These are phyloP conservation scores for Trypanosoma scelopori DNA, from an alignment of 208 protist genomes.

Conservation along the genomic window DNA sequence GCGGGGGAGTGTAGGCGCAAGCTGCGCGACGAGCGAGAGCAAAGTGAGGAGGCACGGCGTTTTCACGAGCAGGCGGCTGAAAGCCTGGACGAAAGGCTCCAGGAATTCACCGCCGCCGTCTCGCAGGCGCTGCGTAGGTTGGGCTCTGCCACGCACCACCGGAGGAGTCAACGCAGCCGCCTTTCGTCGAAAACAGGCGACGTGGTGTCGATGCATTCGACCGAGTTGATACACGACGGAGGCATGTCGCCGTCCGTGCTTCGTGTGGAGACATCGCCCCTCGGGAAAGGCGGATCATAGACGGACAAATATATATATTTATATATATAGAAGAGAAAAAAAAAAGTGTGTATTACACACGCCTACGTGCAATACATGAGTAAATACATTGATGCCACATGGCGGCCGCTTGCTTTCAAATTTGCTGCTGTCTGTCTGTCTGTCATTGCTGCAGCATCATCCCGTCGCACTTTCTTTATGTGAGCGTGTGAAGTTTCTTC, in stretches of 20 bases:
- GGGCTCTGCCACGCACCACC: background rate
- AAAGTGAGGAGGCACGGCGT: constrained; percentile 1
- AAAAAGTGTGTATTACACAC: too few species aligned
- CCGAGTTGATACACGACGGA: constrained; percentile 5
- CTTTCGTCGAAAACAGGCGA: constrained; percentile 3
- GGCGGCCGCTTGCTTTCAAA: too few species aligned
- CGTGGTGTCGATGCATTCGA: constrained; percentile 6
- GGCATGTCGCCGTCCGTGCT: constrained; percentile 13
- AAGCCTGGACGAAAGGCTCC: constrained; percentile 3
- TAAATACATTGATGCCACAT: too few species aligned
- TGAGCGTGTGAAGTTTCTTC: too few species aligned
- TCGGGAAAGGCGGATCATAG: background rate
- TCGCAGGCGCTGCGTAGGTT: constrained; percentile 17
- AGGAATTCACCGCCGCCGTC: constrained; percentile 7
- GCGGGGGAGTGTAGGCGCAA: constrained; percentile 3
- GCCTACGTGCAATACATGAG: too few species aligned
- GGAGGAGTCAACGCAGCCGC: background rate
- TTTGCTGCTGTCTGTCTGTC: too few species aligned
- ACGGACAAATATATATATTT: background rate
- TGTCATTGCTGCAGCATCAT: too few species aligned
- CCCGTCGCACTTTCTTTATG: too few species aligned
- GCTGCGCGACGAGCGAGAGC: constrained; percentile 13
- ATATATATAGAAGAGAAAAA: background rate
- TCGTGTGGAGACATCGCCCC: constrained; percentile 15
- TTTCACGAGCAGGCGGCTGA: constrained; percentile 6